These are phyloP conservation scores for Infundibulicybe gibba DNA, from an alignment of 768 basidiomycete species.

Conservation along the genomic window DNA sequence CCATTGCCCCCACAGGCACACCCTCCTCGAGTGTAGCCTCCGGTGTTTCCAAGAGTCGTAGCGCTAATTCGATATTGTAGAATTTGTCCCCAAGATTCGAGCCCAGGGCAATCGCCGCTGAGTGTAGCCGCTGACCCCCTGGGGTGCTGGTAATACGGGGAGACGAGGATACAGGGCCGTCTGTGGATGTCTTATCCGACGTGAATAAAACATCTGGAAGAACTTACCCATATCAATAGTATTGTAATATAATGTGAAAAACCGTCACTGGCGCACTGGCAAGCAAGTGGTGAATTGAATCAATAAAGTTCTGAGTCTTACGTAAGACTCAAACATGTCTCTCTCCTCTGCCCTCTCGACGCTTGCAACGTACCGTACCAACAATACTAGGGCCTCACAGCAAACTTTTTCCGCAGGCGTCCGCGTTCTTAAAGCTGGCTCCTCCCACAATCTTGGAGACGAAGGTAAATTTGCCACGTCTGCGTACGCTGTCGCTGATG, in stretches of 20 bases:
- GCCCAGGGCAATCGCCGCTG: constrained; percentile 75
- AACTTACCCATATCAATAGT: no score
- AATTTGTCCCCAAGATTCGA: constrained; percentile 90
- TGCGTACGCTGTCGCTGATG: neutral
- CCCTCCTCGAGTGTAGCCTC: constrained; percentile 9
- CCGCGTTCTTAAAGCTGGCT: constrained; percentile 45
- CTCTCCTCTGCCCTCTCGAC: constrained; percentile 44
- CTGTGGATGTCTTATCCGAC: no score
- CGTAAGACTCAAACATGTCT: constrained; percentile 28
- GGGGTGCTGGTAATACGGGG: no score
- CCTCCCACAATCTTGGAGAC: constrained; percentile 42
- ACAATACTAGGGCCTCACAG: constrained; percentile 51
- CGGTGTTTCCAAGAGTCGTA: constrained; percentile 64
- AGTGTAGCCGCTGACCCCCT: constrained; percentile 7
- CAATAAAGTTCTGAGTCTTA: no score
- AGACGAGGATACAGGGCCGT: no score
- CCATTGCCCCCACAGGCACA: constrained; percentile 13
- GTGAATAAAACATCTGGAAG: no score
- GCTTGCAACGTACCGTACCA: constrained; percentile 51
- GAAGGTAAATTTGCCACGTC: constrained; percentile 38
- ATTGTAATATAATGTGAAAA: no score
- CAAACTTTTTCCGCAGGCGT: constrained; percentile 56
- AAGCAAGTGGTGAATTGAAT: no score
- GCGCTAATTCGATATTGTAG: constrained; percentile 73
- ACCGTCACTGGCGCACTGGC: no score